Evolutionary conservation across 805 yeast genomes (phyloP), one percentile per base, ranked within the genome.

Genomic region (Geotrichum ghanense): DNA sequence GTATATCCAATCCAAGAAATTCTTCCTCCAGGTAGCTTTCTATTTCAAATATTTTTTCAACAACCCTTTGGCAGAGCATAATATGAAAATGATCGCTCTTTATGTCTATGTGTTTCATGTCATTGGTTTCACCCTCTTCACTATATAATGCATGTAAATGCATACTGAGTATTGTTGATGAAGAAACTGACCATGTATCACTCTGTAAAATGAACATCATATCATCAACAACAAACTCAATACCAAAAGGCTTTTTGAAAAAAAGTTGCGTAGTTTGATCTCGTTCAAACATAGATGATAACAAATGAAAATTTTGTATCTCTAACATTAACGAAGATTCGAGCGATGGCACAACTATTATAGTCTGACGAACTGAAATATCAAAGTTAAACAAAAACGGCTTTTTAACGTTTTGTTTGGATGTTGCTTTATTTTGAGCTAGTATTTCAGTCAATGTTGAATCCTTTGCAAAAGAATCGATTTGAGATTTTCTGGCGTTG

Each of bases 51-150:
- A 39, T 20, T 5, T 66, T 65, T 5, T 73, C 64, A 4, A 78
- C 50, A 0, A 75, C 67, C 6, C 66, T 64, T 0, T 86, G 78
- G 45, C 78, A 76, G 27, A 82, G 57, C 49, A 79, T 75, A 2
- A 81, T 52, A 39, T 88, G 69, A 45, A 77, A 76, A 54, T 74
- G 73, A 3, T 76, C 71, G 2, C 85, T 78, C 45, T 73, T 78
- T 1, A 39, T 22, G 4, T 39, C 42, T 20, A 39, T 39, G 14
- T 21, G 37, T 31, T 31, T 31, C 37, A 12, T 31, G 16, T 12
- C n/a, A 14, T 17, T 17, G 4, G 5, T 6, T 7, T 4, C 19
- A 39, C 21, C 42, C 5, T 39, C 10, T 20, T 22, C 23, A n/a
- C 16, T 39, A n/a, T 39, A 39, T 22, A 20, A 16, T 5, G 21